Evolutionary conservation across 2,329 filamentous ascomycete species (phyloP), one percentile per base, ranked within the genome.

Genomic region (Aspergillus calidoustus): DNA sequence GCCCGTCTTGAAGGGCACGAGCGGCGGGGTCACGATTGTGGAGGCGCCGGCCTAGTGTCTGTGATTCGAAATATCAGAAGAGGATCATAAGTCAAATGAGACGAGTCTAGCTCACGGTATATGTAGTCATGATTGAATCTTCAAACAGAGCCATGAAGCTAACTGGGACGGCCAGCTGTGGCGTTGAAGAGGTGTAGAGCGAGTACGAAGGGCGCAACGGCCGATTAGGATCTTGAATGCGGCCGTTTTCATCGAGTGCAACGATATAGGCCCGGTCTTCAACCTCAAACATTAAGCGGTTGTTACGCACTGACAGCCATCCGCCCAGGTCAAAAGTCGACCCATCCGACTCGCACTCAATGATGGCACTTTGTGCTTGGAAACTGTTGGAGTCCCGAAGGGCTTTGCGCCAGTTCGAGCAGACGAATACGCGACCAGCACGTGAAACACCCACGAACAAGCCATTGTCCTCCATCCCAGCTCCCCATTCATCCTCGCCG

Each of bases 91-190:
- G 19, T 19, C 30, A 47, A 7, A n/a, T 9, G 31, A 11, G 6
- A 19, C 11, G 1, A 53, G 9, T 4, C n/a, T 19, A 43, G 70
- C 71, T 57, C 67, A 75, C 75, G 5, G 77, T 79, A 61, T 77
- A 82, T 3, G 80, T 82, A 28, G 73, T 75, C 76, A 82, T 80
- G 55, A 83, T 76, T 43, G 78, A 79, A 68, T 83, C 81, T 54
- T 82, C 80, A 54, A 75, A 82, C 8, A 82, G 57, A 0, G 71
- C 75, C 81, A 83, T 82, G 67, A 80, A 82, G 61, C 77, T 80
- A 28, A 82, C 76, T 0, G 81, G 80, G 0, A 79, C 76, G 0
- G 75, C 68, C n/a, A 80, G 69, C 62, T 76, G 76, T 1, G 74
- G 71, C 7, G 74, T 71, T 5, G 76, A 74, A 60, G 75, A 76